Percentiles rank a stretch among this genome's conserved stretches.
Conservation (phyloP, 1,284 basidiomycete genomes). For the Fistulinella cinereoalba region DNA sequence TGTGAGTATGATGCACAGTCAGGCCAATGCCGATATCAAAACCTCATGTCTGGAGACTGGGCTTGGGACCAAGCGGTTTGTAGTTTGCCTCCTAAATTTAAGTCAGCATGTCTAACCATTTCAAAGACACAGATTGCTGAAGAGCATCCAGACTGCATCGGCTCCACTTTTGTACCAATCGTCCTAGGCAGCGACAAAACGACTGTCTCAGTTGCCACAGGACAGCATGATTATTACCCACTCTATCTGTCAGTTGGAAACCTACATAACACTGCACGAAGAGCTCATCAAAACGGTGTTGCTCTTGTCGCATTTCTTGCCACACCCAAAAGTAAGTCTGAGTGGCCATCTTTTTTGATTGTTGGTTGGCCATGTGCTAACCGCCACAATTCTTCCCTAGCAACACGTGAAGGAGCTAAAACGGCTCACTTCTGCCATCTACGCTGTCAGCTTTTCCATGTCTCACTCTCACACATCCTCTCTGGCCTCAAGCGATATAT, state of each 20-base stretch:
- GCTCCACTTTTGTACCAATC: constrained; percentile 31
- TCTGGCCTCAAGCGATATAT: neutral
- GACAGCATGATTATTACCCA: constrained; percentile 36
- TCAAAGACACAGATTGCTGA: neutral
- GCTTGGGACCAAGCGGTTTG: constrained; percentile 34
- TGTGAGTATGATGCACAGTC: constrained; percentile 14
- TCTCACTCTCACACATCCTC: constrained; percentile 6
- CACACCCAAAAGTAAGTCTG: neutral
- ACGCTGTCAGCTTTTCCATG: neutral
- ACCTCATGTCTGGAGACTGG: constrained; percentile 38
- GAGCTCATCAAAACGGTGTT: constrained; percentile 29
- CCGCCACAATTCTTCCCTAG: neutral
- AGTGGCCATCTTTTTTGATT: neutral
- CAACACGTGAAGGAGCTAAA: constrained; percentile 2
- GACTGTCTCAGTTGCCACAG: constrained; percentile 36
- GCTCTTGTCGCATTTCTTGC: constrained; percentile 31
- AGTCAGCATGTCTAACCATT: neutral
- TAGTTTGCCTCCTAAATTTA: neutral
- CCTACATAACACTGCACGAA: constrained; percentile 31
- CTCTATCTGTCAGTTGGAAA: constrained; percentile 33
- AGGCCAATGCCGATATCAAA: constrained; percentile 15
- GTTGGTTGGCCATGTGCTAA: neutral
- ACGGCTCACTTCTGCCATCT: constrained; percentile 6
- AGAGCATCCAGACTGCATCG: constrained; percentile 25
- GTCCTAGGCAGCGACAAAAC: constrained; percentile 39